Evolutionary conservation across 257 asterid species (phyloP), one percentile per base, ranked within the genome.

Genomic region (Jacaranda copaia): DNA sequence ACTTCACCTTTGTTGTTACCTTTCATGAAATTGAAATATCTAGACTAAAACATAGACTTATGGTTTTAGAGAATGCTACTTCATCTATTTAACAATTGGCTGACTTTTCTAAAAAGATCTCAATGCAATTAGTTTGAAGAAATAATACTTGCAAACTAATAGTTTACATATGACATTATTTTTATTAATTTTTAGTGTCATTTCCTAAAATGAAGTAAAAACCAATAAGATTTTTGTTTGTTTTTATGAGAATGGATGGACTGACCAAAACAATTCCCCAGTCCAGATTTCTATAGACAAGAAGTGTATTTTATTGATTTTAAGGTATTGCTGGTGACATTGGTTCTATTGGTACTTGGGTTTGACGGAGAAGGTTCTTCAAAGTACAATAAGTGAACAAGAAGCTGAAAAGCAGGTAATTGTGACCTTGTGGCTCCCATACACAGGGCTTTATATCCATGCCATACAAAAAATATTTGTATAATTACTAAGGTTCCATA

Each of bases 381-480:
- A 71, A 67, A 96, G 98, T 81, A 84, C 93, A 70, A 80, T 86
- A 60, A 91, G 86, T 63, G 98, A 87, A 81, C 78, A 78, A 80
- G 98, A 96, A 81, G 99, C 98, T 77, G 97, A 96, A 88, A 81
- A 86, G 75, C 93, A 90, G 99, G 99, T 96, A 83, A 52, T n/a
- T 68, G 67, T 46, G 74, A 5, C 19, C 51, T 60, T 35, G 35
- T 74, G 73, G 46, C 68, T 69, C 16, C 51, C 42, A 56, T 59
- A 12, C 52, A 38, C 20, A 45, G 15, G 52, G 79, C 80, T 56
- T 76, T 51, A 49, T 12, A 65, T 78, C 15, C 32, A 16, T 66
- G 58, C 7, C 69, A 57, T 57, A 16, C 39, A 36, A 15, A 66
- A 38, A 14, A 42, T 81, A 18, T 56, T 18, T 66, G 45, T 72